phyloP scores from a whole-genome alignment of 352 stramenopile species.

The Pythium rishiriense region DNA sequence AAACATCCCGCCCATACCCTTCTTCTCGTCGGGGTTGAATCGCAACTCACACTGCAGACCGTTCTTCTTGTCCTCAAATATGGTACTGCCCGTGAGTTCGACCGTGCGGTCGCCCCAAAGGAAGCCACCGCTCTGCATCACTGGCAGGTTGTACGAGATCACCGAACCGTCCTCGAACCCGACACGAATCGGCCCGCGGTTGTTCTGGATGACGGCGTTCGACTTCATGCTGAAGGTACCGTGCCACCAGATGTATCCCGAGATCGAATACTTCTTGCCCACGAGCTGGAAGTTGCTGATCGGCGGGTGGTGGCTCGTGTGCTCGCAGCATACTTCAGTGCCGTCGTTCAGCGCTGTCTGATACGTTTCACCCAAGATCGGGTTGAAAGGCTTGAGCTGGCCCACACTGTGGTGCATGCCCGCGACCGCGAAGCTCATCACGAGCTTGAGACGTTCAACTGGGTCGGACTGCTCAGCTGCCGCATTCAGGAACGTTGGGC shows the following conservation, averaged over 20 bases:
- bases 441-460: conserved; percentile 79
- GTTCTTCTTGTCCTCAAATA: conserved; percentile 83
- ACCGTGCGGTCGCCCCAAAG: conserved; percentile 84
- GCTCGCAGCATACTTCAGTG: conserved; percentile 78
- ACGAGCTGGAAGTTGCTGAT: conserved; percentile 86
- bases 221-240: conserved; percentile 83
- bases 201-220: conserved; percentile 81
- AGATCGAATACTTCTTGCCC: conserved; percentile 71
- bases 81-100: conserved; percentile 65
- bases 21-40: conserved; percentile 86
- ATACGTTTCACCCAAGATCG: conserved; percentile 81
- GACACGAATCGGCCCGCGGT: conserved; percentile 73
- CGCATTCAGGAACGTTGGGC: conserved; percentile 68
- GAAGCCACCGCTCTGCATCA: conserved; percentile 72
- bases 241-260: conserved; percentile 73
- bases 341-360: conserved; percentile 75
- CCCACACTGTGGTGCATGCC: conserved; percentile 80
- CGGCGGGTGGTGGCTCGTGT: conserved; percentile 84
- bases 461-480: conserved; percentile 61
- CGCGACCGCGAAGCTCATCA: conserved; percentile 75
- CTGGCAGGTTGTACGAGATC: conserved; percentile 72
- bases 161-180: conserved; percentile 66
- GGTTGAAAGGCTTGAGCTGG: conserved; percentile 86
- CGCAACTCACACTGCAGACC: conserved; percentile 66
- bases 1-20: conserved; percentile 85